phyloP scores from a whole-genome alignment of 2,329 filamentous ascomycete genomes.

The Calonectria pseudoturangicola region DNA sequence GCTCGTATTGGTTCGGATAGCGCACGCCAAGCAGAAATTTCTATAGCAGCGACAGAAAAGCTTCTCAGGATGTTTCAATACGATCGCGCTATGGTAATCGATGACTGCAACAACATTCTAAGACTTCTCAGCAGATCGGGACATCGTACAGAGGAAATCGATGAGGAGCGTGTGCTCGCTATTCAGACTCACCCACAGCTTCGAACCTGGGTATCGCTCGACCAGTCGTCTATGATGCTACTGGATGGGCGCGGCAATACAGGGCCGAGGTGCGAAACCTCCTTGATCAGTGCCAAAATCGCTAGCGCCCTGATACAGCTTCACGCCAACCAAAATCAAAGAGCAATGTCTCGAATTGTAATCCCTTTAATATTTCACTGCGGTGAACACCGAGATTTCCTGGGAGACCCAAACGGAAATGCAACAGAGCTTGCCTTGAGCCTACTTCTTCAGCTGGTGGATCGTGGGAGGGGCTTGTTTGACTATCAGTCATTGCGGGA shows the following conservation, averaged over 20 bases:
- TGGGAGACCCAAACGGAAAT: background rate
- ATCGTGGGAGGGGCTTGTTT: background rate
- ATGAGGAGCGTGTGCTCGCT: background rate
- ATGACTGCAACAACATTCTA: background rate
- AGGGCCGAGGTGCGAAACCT: background rate
- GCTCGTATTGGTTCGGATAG: background rate
- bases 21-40: background rate
- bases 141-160: background rate
- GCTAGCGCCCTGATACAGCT: background rate
- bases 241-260: background rate
- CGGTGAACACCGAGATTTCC: background rate
- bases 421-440: background rate
- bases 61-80: background rate
- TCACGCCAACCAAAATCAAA: background rate
- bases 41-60: background rate
- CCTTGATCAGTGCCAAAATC: background rate
- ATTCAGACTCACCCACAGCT: background rate
- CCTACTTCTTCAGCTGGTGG: background rate
- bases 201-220: background rate
- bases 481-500: background rate
- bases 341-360: background rate
- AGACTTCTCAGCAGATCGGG: background rate
- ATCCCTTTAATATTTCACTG: background rate
- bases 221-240: background rate
- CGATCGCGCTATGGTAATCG: background rate